phyloP scores from a whole-genome alignment of 108 stramenopile species.

The Chaetoceros tenuissimus region DNA sequence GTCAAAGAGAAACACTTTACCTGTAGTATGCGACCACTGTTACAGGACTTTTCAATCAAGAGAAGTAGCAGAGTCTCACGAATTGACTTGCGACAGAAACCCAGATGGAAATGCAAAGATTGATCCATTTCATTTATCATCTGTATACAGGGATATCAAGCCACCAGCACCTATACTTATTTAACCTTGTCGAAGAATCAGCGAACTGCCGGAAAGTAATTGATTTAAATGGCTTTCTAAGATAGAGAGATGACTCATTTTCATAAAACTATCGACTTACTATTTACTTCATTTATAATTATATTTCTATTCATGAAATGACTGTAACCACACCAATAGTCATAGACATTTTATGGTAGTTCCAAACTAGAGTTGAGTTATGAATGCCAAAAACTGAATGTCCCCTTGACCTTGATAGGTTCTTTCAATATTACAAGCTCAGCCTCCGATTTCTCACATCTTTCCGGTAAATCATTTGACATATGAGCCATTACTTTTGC shows the following conservation, averaged over 20 bases:
- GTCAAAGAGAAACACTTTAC: slow-evolving; percentile 11
- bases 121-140: slow-evolving; percentile 38
- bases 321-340: too few species aligned
- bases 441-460: slow-evolving; percentile 29
- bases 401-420: slow-evolving; percentile 17
- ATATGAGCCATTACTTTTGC: slow-evolving; percentile 20
- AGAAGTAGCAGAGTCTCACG: slow-evolving; percentile 27
- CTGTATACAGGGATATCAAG: slow-evolving; percentile 36
- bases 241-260: too few species aligned
- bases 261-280: too few species aligned
- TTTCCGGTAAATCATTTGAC: slow-evolving; percentile 55
- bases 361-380: too few species aligned
- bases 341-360: too few species aligned
- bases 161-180: slow-evolving; percentile 26
- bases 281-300: too few species aligned
- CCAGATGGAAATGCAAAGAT: slow-evolving; percentile 18
- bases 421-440: slow-evolving; percentile 14
- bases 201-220: too few species aligned
- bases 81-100: slow-evolving; percentile 34
- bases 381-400: slow-evolving; percentile 43
- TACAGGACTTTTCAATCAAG: slow-evolving; percentile 28
- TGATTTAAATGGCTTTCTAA: too few species aligned
- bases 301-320: too few species aligned
- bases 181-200: too few species aligned
- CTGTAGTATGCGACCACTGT: slow-evolving; percentile 38